Conservation (phyloP, 495 filamentous ascomycete species). For the Xylaria grammica region DNA sequence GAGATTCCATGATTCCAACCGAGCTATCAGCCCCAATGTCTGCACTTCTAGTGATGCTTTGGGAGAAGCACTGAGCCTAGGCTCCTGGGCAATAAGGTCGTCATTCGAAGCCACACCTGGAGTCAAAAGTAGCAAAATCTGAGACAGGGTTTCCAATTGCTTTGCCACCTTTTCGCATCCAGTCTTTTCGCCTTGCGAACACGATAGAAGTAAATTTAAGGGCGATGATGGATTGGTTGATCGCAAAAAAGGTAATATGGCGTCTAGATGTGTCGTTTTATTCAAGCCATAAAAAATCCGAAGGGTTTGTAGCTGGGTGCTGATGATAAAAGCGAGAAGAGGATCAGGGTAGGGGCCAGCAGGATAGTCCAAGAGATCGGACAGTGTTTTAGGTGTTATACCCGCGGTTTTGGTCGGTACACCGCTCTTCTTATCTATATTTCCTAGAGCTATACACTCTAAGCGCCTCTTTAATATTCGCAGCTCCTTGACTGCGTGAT, state of each 20-base stretch:
- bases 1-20: constrained; percentile 72
- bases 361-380: constrained; percentile 68
- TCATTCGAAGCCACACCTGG: constrained; percentile 60
- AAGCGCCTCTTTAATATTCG: constrained; percentile 68
- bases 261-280: constrained; percentile 58
- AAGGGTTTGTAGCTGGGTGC: constrained; percentile 58
- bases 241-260: constrained; percentile 47
- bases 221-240: constrained; percentile 65
- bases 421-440: constrained; percentile 35
- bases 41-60: constrained; percentile 68
- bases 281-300: constrained; percentile 54
- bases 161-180: constrained; percentile 65
- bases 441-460: constrained; percentile 44
- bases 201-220: constrained; percentile 61
- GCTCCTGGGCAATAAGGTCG: constrained; percentile 52
- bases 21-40: constrained; percentile 66
- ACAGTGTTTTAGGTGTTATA: constrained; percentile 52
- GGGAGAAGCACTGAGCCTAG: constrained; percentile 61
- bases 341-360: constrained; percentile 43
- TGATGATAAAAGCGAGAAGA: constrained; percentile 53
- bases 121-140: constrained; percentile 67
- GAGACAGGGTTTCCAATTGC: constrained; percentile 73
- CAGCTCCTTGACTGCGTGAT: constrained; percentile 79
- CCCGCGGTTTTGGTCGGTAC: constrained; percentile 27
- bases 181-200: constrained; percentile 51